phyloP scores from a whole-genome alignment of 2,329 filamentous ascomycete species.

The Scytalidium lignicola region DNA sequence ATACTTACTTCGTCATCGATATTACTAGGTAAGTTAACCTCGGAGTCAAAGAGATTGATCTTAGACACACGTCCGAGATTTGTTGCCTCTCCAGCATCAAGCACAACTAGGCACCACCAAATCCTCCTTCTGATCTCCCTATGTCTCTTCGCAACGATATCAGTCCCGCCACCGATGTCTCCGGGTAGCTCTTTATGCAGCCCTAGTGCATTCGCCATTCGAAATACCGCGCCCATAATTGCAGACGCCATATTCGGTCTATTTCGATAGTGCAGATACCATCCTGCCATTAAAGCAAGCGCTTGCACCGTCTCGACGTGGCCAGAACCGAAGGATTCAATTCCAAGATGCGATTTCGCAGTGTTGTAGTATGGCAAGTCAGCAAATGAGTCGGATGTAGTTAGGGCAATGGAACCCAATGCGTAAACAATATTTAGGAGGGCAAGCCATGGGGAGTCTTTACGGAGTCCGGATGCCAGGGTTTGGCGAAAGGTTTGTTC shows the following conservation, averaged over 20 bases:
- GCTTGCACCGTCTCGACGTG: constrained; percentile 66
- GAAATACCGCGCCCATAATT: constrained; percentile 62
- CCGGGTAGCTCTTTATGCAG: constrained; percentile 56
- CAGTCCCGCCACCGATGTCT: neutral
- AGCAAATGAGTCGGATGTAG: constrained; percentile 31
- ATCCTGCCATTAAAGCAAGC: constrained; percentile 64
- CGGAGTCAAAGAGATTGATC: neutral
- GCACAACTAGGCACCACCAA: constrained; percentile 16
- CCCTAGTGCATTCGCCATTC: constrained; percentile 65
- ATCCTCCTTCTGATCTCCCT: constrained; percentile 18
- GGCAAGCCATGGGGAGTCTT: constrained; percentile 8
- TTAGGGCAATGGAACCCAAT: constrained; percentile 2
- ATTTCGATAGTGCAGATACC: constrained; percentile 70
- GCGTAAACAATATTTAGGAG: constrained; percentile 9
- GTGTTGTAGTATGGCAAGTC: constrained; percentile 64
- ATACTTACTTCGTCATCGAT: constrained; percentile 1
- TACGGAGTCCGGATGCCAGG: neutral
- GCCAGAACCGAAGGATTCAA: constrained; percentile 61
- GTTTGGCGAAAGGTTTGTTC: constrained; percentile 3
- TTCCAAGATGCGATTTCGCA: constrained; percentile 56
- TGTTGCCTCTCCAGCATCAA: constrained; percentile 13
- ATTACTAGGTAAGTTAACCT: constrained; percentile 6
- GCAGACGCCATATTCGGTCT: constrained; percentile 68
- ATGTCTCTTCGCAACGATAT: neutral
- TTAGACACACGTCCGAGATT: constrained; percentile 5